phyloP scores from a whole-genome alignment of 805 yeast species.

The Monosporozyma unispora region DNA sequence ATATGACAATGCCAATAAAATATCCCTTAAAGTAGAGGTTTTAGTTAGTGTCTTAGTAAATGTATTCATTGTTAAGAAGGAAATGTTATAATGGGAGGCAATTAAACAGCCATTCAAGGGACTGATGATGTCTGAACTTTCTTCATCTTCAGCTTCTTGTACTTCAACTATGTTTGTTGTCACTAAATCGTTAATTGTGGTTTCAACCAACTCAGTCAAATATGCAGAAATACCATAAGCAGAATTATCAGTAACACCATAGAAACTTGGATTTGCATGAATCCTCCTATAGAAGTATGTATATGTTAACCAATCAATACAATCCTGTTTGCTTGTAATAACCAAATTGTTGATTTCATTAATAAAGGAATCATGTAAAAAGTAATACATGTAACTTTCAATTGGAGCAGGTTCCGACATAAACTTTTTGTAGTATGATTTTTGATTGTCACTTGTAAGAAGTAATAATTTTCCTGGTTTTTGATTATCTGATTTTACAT shows the following conservation, averaged over 20 bases:
- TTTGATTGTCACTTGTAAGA: conserved; percentile 46
- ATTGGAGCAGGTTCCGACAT: conserved; percentile 68
- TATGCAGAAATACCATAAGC: conserved; percentile 68
- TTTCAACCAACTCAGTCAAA: conserved; percentile 77
- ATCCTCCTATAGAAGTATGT: conserved; percentile 76
- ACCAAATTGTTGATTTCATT: conserved; percentile 64
- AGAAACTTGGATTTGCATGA: conserved; percentile 77
- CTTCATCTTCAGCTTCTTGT: conserved; percentile 26
- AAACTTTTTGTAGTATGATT: conserved; percentile 62
- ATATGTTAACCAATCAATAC: conserved; percentile 84
- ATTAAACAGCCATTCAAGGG: conserved; percentile 69
- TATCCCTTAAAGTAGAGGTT: conserved; percentile 48
- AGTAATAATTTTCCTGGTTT: conserved; percentile 39
- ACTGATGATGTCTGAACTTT: conserved; percentile 31
- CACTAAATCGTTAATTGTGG: conserved; percentile 50
- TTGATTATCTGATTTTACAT: conserved; percentile 25
- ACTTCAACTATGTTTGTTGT: conserved; percentile 56
- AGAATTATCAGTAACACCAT: conserved; percentile 61
- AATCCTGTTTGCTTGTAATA: conserved; percentile 65
- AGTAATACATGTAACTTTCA: conserved; percentile 60
- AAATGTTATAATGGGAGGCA: conserved; percentile 61
- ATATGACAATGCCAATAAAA: conserved; percentile 56
- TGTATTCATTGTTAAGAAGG: conserved; percentile 58
- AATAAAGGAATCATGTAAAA: conserved; percentile 58
- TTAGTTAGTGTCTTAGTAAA: conserved; percentile 43